Conservation (phyloP, 2,329 filamentous ascomycete species). For the Calonectria hawksworthii region DNA sequence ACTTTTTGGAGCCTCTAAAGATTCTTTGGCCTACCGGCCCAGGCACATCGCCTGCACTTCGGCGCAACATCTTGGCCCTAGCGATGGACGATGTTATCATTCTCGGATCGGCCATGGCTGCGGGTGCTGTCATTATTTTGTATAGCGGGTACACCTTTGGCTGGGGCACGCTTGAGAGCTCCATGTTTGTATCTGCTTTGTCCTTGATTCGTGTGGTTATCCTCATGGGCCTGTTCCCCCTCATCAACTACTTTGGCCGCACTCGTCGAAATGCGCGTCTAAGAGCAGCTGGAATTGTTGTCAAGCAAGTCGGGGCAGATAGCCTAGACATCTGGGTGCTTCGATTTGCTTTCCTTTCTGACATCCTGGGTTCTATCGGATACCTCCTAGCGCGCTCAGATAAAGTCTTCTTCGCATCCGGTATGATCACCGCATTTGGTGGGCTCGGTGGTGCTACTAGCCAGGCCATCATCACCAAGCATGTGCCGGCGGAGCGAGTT, state of each 20-base stretch:
- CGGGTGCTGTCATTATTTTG: slow-evolving; percentile 84
- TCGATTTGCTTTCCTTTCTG: slow-evolving; percentile 80
- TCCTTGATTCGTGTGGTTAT: slow-evolving; percentile 82
- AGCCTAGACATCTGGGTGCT: slow-evolving; percentile 83
- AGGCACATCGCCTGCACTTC: slow-evolving; percentile 70
- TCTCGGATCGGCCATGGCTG: slow-evolving; percentile 85
- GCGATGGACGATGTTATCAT: slow-evolving; percentile 86
- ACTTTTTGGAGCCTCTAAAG: slow-evolving; percentile 82
- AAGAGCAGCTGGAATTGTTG: slow-evolving; percentile 54
- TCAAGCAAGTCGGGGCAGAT: slow-evolving; percentile 79
- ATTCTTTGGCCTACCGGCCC: slow-evolving; percentile 82
- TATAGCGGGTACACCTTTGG: slow-evolving; percentile 86
- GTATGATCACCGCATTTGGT: slow-evolving; percentile 81
- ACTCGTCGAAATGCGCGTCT: slow-evolving; percentile 61
- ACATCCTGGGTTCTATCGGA: slow-evolving; percentile 81
- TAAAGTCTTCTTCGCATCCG: slow-evolving; percentile 77
- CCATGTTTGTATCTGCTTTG: slow-evolving; percentile 83
- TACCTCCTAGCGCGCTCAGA: slow-evolving; percentile 77
- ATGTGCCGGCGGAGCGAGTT: slow-evolving; percentile 85
- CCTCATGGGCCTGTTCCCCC: slow-evolving; percentile 81
- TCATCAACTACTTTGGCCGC: slow-evolving; percentile 83
- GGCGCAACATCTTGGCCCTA: slow-evolving; percentile 86
- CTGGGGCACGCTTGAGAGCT: slow-evolving; percentile 87
- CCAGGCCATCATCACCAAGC: slow-evolving; percentile 89
- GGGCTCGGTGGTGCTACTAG: slow-evolving; percentile 89